phyloP scores from a whole-genome alignment of 805 yeast genomes.

The Spathaspora boniae region DNA sequence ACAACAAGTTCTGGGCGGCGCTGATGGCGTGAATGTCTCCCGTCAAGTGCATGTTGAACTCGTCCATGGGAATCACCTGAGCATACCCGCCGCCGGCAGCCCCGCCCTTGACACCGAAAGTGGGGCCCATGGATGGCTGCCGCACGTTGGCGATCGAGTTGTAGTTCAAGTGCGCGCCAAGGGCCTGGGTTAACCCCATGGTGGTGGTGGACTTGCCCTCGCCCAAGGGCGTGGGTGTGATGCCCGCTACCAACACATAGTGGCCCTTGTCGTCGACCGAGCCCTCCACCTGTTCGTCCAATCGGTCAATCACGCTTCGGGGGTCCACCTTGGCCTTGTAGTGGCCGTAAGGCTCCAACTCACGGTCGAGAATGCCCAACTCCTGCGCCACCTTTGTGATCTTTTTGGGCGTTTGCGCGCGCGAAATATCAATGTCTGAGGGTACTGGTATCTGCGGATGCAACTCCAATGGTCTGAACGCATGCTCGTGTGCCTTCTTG shows the following conservation, averaged over 20 bases:
- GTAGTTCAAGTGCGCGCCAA: conserved; percentile 83
- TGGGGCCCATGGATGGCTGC: conserved; percentile 98
- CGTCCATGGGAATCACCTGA: conserved; percentile 98
- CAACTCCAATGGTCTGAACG: conserved; percentile 55
- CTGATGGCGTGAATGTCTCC: conserved; percentile 97
- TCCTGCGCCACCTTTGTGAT: conserved; percentile 74
- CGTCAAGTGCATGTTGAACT: conserved; percentile 94
- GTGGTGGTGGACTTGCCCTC: conserved; percentile 98
- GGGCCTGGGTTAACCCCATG: conserved; percentile 93
- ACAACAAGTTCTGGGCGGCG: conserved; percentile 87
- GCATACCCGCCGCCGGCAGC: conserved; percentile 99
- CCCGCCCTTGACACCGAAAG: conserved; percentile 98
- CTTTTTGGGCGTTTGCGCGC: conserved; percentile 84
- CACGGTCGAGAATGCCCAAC: conserved; percentile 72
- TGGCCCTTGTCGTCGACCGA: conserved; percentile 65
- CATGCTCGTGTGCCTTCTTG: conserved; percentile 44
- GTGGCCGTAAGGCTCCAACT: conserved; percentile 85
- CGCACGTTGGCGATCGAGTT: conserved; percentile 92
- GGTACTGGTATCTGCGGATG: conserved; percentile 66
- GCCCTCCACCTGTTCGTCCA: conserved; percentile 61
- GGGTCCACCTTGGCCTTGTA: conserved; percentile 84
- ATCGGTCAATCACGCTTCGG: conserved; percentile 59
- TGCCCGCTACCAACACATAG: conserved; percentile 91
- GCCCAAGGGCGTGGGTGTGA: conserved; percentile 97
- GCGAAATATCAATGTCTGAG: conserved; percentile 84